A percentile compares a stretch with the other conserved stretches of the same genome.
phyloP scores from a whole-genome alignment of 768 basidiomycete species.

The Auriscalpium microsporum region DNA sequence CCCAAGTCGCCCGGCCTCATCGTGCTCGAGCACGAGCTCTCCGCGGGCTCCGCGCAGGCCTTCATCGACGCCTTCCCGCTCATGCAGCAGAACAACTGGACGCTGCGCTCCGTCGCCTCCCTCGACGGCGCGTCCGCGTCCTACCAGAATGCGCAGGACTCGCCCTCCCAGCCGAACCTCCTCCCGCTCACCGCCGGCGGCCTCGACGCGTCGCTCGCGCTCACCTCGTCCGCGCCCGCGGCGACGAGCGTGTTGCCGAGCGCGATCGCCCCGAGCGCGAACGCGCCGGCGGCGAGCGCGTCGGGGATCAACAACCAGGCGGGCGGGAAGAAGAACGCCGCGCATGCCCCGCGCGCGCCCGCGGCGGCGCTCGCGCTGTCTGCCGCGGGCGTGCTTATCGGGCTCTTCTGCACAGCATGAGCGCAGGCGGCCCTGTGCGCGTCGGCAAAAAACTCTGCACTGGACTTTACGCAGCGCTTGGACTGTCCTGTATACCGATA shows the following conservation, averaged over 20 bases:
- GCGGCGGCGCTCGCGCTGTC: not conserved
- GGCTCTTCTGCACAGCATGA: not conserved
- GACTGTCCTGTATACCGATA: no score
- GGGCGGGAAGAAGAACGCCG: not conserved
- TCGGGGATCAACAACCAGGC: not conserved
- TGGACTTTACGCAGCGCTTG: no score
- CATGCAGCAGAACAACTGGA: constrained; percentile 67
- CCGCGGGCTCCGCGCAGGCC: constrained; percentile 45
- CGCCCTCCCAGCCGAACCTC: not conserved
- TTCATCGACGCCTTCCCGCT: constrained; percentile 61
- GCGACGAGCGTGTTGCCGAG: not conserved
- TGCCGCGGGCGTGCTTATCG: not conserved
- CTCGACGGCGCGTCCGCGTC: constrained; percentile 16
- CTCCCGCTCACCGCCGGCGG: not conserved
- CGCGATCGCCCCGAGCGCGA: not conserved
- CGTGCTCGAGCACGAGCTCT: constrained; percentile 79
- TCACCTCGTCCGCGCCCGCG: not conserved
- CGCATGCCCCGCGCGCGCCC: not conserved
- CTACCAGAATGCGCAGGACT: constrained; percentile 3
- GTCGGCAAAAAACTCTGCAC: no score
- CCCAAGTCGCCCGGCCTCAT: constrained; percentile 73
- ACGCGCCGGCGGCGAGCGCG: constrained; percentile 3
- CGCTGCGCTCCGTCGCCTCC: constrained; percentile 44
- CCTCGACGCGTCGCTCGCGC: not conserved
- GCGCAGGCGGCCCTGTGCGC: not conserved